phyloP scores from a whole-genome alignment of 2,329 filamentous ascomycete genomes.

The Xylaria polymorpha region DNA sequence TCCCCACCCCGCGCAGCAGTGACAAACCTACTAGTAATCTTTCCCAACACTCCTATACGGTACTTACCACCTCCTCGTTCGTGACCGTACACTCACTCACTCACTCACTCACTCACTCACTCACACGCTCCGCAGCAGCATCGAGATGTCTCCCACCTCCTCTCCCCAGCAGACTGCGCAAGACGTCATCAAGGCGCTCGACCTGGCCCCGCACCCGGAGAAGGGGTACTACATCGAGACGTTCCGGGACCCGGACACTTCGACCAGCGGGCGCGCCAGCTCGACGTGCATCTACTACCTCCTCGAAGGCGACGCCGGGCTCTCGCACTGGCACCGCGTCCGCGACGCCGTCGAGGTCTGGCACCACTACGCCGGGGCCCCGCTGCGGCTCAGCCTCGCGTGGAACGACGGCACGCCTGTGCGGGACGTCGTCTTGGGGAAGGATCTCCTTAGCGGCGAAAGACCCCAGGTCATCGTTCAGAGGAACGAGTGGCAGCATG shows the following conservation, averaged over 20 bases:
- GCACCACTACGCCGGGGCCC: constrained; percentile 66
- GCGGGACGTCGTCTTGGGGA: constrained; percentile 54
- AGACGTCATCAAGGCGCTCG: constrained; percentile 57
- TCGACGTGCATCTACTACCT: constrained; percentile 66
- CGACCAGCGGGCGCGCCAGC: constrained; percentile 49
- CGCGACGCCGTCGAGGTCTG: constrained; percentile 61
- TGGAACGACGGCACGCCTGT: constrained; percentile 55
- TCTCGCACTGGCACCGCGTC: constrained; percentile 63
- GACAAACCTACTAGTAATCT: background rate
- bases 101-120: too few species aligned
- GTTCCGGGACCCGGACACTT: constrained; percentile 54
- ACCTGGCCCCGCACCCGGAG: constrained; percentile 58
- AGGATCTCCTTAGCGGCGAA: constrained; percentile 54
- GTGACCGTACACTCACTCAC: too few species aligned
- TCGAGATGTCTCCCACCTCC: constrained; percentile 10
- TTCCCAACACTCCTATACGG: background rate
- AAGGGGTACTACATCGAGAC: constrained; percentile 63
- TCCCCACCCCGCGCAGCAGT: background rate
- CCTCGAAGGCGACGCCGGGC: constrained; percentile 56
- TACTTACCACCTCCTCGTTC: background rate
- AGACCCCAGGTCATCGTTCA: constrained; percentile 57
- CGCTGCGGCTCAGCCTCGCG: constrained; percentile 58
- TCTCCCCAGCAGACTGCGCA: constrained; percentile 49
- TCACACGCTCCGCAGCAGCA: background rate
- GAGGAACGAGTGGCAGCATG: constrained; percentile 60